Evolutionary conservation across 148 eudicot genomes (phyloP).

Genomic region (Beta vulgaris): DNA sequence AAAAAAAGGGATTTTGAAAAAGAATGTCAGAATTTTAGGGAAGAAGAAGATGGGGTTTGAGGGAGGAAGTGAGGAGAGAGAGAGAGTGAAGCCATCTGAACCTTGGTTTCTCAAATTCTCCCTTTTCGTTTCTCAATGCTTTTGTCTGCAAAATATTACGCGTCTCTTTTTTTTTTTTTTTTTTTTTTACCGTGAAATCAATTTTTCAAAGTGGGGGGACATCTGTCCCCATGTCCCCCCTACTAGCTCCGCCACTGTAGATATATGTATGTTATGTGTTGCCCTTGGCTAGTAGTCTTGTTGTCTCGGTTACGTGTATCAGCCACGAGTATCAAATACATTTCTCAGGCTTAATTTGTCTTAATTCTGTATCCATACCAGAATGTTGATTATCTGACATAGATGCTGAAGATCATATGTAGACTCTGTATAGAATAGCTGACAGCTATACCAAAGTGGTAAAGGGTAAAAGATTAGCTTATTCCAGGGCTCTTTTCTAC

Average conservation of each 20-base stretch:
- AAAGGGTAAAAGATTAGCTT: background rate
- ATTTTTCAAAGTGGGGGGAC: too few relatives aligned
- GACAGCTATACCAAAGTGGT: background rate
- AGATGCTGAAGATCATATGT: background rate
- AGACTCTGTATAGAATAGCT: background rate
- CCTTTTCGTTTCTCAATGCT: too few relatives aligned
- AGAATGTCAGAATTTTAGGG: conserved; percentile 24
- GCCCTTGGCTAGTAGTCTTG: background rate
- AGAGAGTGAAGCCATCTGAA: conserved; percentile 34
- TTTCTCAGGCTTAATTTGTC: background rate
- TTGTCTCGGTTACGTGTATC: too few relatives aligned
- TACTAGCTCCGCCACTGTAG: too few relatives aligned
- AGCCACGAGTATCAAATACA: background rate
- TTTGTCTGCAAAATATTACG: too few relatives aligned
- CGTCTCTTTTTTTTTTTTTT: too few relatives aligned
- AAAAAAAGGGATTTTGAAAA: conserved; percentile 19
- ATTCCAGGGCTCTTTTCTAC: background rate
- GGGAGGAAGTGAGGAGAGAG: conserved; percentile 26
- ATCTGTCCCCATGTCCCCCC: too few relatives aligned
- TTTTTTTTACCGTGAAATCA: too few relatives aligned
- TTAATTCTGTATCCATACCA: background rate
- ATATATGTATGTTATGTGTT: background rate
- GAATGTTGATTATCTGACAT: background rate
- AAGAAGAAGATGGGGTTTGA: conserved; percentile 18
- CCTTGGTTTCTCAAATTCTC: too few relatives aligned